Evolutionary conservation across 2,329 filamentous ascomycete species (phyloP).

Genomic region (Orbilia ellipsospora): DNA sequence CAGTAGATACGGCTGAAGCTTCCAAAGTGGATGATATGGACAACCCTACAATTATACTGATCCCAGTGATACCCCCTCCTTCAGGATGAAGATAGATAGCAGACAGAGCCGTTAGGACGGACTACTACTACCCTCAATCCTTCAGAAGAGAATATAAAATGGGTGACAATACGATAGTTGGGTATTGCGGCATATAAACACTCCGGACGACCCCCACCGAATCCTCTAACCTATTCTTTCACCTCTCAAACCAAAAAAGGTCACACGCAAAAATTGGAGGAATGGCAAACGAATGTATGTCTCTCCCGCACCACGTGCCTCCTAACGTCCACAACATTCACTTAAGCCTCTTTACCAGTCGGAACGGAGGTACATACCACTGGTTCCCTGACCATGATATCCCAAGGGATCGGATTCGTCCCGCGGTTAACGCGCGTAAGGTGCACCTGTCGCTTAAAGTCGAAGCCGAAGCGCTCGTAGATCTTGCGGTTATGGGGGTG

Average conservation of each 20-base stretch:
- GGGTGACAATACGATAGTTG: conserved; percentile 55
- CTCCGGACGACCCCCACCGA: conserved; percentile 5
- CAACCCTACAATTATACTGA: conserved; percentile 55
- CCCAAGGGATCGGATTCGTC: conserved; percentile 72
- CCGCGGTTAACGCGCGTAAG: conserved; percentile 68
- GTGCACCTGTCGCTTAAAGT: conserved; percentile 68
- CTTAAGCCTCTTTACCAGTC: conserved; percentile 57
- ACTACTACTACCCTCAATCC: background rate
- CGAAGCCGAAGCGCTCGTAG: conserved; percentile 81
- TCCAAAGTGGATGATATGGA: conserved; percentile 33
- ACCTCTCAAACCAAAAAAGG: conserved; percentile 13
- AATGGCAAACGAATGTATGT: conserved; percentile 35
- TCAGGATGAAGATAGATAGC: conserved; percentile 1
- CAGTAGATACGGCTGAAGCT: conserved; percentile 12
- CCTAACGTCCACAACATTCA: conserved; percentile 57
- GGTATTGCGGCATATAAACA: conserved; percentile 53
- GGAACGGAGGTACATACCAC: conserved; percentile 57
- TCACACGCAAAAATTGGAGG: conserved; percentile 35
- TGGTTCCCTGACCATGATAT: conserved; percentile 85
- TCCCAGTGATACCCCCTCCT: conserved; percentile 45
- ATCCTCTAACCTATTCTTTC: conserved; percentile 28
- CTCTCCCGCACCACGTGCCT: conserved; percentile 40
- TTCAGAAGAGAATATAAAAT: conserved; percentile 33
- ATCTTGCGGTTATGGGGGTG: conserved; percentile 75
- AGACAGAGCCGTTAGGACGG: conserved; percentile 45